These are phyloP conservation scores for Pulveroboletus ravenelii DNA, from an alignment of 768 basidiomycete genomes.

Conservation along the genomic window DNA sequence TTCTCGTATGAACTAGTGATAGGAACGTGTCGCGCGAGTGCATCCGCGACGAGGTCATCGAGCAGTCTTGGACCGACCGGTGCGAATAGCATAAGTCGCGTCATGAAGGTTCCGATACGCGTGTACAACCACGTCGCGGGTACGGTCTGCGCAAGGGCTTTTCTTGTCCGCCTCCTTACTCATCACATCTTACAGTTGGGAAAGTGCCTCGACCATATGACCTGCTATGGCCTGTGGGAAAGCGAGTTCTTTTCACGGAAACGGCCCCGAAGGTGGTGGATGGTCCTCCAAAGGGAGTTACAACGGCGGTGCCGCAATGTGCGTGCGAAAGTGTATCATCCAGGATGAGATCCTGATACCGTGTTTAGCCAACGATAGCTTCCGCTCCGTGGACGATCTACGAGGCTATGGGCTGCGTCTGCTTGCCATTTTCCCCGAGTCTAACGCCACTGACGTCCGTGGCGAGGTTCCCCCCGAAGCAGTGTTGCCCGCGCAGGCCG, in stretches of 20 bases:
- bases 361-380: conserved; percentile 11
- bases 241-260: conserved; percentile 32
- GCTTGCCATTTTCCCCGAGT: conserved; percentile 42
- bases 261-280: conserved; percentile 24
- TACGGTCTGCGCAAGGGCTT: conserved; percentile 31
- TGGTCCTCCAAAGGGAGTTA: conserved; percentile 10
- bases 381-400: conserved; percentile 41
- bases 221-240: conserved; percentile 71
- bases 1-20: conserved; percentile 92
- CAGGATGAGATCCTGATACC: not conserved
- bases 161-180: conserved; percentile 6
- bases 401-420: conserved; percentile 50
- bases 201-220: conserved; percentile 67
- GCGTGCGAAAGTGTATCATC: conserved; percentile 4
- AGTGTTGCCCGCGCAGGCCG: conserved; percentile 18
- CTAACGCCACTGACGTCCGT: conserved; percentile 21
- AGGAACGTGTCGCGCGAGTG: conserved; percentile 70
- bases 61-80: conserved; percentile 33
- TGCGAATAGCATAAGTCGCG: conserved; percentile 55
- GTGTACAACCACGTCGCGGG: conserved; percentile 86
- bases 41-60: conserved; percentile 26
- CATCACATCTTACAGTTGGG: conserved; percentile 37
- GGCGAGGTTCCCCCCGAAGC: conserved; percentile 26
- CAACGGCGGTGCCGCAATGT: conserved; percentile 10
- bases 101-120: conserved; percentile 89